These are phyloP conservation scores for Guadua angustifolia DNA, from an alignment of 176 grass and related monocot species.

Conservation along the genomic window DNA sequence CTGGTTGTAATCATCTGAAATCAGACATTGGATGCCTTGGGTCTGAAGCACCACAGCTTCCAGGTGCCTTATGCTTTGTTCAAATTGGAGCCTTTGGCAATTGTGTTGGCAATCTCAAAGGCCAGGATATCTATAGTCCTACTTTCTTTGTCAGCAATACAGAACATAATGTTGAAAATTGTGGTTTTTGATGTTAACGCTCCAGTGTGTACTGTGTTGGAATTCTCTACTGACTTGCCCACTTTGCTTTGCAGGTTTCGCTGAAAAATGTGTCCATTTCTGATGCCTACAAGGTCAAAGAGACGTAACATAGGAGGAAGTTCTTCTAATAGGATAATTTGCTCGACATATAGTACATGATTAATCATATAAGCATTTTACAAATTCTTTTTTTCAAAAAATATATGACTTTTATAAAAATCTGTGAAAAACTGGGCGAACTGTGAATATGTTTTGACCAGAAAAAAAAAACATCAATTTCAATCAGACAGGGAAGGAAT, in stretches of 20 bases:
- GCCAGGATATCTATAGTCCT: conserved; percentile 51
- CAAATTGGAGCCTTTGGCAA: conserved; percentile 47
- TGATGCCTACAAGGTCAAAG: conserved; percentile 37
- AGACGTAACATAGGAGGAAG: neutral
- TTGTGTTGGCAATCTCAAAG: conserved; percentile 68
- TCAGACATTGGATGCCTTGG: conserved; percentile 47
- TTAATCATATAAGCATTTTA: neutral
- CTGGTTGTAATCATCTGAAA: conserved; percentile 51
- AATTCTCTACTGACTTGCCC: conserved; percentile 33
- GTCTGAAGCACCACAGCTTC: conserved; percentile 51
- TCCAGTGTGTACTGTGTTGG: neutral
- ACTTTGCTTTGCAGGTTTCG: conserved; percentile 21
- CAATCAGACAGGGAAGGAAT: too few species aligned
- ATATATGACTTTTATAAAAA: neutral
- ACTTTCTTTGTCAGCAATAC: conserved; percentile 30
- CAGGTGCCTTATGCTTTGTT: conserved; percentile 48
- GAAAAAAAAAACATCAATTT: too few species aligned
- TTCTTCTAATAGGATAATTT: neutral
- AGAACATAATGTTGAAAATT: neutral
- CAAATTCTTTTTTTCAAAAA: neutral
- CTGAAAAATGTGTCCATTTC: conserved; percentile 38
- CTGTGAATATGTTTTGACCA: neutral
- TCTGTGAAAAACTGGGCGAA: neutral
- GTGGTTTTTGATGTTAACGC: neutral
- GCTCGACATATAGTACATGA: neutral